These are phyloP conservation scores for Aulographum hederae DNA, from an alignment of 2,329 filamentous ascomycete genomes.

Conservation along the genomic window DNA sequence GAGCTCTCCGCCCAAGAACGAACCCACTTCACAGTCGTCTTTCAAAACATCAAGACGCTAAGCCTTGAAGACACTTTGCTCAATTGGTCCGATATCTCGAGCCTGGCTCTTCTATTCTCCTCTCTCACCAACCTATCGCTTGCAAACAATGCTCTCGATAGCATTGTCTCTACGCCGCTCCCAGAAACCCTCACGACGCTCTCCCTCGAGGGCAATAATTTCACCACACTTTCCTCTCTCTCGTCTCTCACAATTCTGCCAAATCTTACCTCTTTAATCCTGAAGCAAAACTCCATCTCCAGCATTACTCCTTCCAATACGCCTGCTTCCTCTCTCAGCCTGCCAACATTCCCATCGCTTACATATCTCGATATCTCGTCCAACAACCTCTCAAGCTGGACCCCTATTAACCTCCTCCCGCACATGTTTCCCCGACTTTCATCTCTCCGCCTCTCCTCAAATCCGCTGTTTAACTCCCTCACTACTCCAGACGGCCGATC, in stretches of 20 bases:
- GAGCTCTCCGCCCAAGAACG: slow-evolving; percentile 10
- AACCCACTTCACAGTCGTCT: slow-evolving; percentile 11
- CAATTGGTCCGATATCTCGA: slow-evolving; percentile 10
- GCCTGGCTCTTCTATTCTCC: not conserved
- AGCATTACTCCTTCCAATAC: slow-evolving; percentile 12
- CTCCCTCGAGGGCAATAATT: slow-evolving; percentile 55
- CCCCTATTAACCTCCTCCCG: slow-evolving; percentile 52
- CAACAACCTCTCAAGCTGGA: slow-evolving; percentile 39
- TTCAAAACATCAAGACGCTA: slow-evolving; percentile 23
- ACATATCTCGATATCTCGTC: slow-evolving; percentile 25
- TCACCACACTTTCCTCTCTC: slow-evolving; percentile 41
- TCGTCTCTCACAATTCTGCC: slow-evolving; percentile 40
- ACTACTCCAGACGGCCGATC: slow-evolving; percentile 19
- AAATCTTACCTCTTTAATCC: slow-evolving; percentile 28
- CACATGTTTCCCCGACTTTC: slow-evolving; percentile 52
- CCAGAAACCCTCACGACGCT: slow-evolving; percentile 39
- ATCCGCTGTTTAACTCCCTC: slow-evolving; percentile 59
- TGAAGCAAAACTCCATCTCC: slow-evolving; percentile 62
- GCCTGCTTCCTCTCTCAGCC: slow-evolving; percentile 3
- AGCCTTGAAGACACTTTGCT: slow-evolving; percentile 30
- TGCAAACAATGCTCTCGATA: not conserved
- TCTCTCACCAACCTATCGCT: not conserved
- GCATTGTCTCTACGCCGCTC: slow-evolving; percentile 14
- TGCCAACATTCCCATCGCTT: slow-evolving; percentile 14
- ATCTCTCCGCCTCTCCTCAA: slow-evolving; percentile 65